These are phyloP conservation scores for Aspergillus sclerotiicarbonarius DNA, from an alignment of 495 filamentous ascomycete genomes.

Conservation along the genomic window DNA sequence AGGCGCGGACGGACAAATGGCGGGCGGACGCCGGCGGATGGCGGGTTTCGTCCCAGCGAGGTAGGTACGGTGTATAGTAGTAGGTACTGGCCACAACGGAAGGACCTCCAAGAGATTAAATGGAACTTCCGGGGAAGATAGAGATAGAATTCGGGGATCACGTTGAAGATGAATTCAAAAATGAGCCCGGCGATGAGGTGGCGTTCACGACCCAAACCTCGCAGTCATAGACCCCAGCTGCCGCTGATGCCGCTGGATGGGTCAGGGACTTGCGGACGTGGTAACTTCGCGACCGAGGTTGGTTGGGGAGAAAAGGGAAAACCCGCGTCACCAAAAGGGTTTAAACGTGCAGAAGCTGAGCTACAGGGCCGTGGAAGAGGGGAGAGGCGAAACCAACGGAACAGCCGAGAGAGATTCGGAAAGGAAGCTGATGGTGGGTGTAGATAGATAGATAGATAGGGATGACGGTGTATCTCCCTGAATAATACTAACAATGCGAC, in stretches of 20 bases:
- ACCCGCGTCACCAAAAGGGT: not conserved
- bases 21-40: constrained; percentile 7
- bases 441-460: not conserved
- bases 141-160: not conserved
- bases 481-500: too few relatives aligned
- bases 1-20: constrained; percentile 4
- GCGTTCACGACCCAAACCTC: constrained; percentile 7
- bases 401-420: not conserved
- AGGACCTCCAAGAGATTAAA: not conserved
- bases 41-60: not conserved
- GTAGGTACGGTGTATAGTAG: not conserved
- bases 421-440: not conserved
- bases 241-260: constrained; percentile 19
- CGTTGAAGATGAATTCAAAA: not conserved
- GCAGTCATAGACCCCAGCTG: constrained; percentile 9
- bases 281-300: too few relatives aligned
- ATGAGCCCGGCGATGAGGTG: constrained; percentile 1
- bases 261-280: not conserved
- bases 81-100: not conserved
- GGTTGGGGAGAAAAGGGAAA: not conserved
- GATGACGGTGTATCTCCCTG: too few relatives aligned
- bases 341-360: not conserved
- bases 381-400: not conserved
- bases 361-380: not conserved
- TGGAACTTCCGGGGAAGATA: not conserved